Evolutionary conservation across 208 protist species (phyloP).

Genomic region (Acanthamoeba sp.): DNA sequence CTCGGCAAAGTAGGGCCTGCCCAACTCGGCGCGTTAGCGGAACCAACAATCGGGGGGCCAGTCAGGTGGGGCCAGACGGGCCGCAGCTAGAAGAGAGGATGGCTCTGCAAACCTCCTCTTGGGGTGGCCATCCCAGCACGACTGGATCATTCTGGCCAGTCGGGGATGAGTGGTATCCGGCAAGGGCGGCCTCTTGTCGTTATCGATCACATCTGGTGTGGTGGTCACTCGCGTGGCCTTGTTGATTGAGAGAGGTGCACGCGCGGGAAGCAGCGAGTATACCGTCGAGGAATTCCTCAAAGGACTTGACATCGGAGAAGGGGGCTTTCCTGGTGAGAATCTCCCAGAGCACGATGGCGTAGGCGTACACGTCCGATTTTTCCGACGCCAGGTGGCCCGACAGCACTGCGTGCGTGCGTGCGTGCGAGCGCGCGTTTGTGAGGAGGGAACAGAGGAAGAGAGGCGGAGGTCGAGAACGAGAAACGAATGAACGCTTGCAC

Average conservation of each 20-base stretch:
- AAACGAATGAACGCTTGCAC: neutral
- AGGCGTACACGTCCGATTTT: slow-evolving; percentile 66
- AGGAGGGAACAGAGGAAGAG: too few relatives aligned
- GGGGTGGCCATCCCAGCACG: slow-evolving; percentile 50
- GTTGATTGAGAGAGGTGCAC: neutral
- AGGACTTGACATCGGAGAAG: slow-evolving; percentile 60
- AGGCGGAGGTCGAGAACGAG: neutral
- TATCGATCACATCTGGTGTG: slow-evolving; percentile 46
- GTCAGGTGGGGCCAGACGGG: neutral
- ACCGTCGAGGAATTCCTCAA: slow-evolving; percentile 51
- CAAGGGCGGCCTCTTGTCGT: slow-evolving; percentile 60
- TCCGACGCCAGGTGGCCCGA: slow-evolving; percentile 57
- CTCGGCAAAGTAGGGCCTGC: slow-evolving; percentile 59
- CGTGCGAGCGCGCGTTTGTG: too few relatives aligned
- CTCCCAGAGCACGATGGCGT: slow-evolving; percentile 62
- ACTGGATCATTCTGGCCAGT: neutral
- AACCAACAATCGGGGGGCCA: neutral
- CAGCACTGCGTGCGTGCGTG: slow-evolving; percentile 26
- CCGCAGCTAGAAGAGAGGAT: neutral
- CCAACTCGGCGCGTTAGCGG: neutral
- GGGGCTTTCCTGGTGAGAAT: slow-evolving; percentile 46
- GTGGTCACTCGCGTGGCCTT: neutral
- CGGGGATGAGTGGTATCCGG: neutral
- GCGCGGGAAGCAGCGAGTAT: neutral
- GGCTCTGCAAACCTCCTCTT: neutral